A percentile compares a stretch with the other conserved stretches of the same genome.
phyloP scores from a whole-genome alignment of 208 protist genomes.

The Crithidia acanthocephali region DNA sequence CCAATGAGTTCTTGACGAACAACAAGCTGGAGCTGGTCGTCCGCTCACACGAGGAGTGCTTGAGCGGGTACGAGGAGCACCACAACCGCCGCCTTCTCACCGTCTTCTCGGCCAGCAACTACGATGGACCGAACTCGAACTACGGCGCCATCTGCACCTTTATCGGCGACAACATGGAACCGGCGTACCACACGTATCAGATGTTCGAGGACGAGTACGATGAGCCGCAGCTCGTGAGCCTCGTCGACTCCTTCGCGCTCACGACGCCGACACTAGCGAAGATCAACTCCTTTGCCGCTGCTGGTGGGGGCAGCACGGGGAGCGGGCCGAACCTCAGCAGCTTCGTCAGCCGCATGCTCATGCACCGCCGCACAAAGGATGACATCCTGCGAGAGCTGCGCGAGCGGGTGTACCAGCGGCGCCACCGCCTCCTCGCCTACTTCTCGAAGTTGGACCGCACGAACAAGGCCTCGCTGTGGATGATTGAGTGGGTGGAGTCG shows the following conservation, averaged over 20 bases:
- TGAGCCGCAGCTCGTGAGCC: slow-evolving; percentile 55
- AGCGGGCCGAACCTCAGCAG: slow-evolving; percentile 7
- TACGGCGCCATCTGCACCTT: slow-evolving; percentile 79
- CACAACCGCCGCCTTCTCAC: slow-evolving; percentile 95
- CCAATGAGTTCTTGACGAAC: slow-evolving; percentile 90
- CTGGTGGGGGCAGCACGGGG: not conserved
- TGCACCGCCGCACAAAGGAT: slow-evolving; percentile 73
- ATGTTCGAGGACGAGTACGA: slow-evolving; percentile 81
- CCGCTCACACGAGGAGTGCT: slow-evolving; percentile 96
- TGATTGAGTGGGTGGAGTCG: slow-evolving; percentile 91
- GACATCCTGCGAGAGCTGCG: slow-evolving; percentile 85
- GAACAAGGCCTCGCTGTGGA: slow-evolving; percentile 91
- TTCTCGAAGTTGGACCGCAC: slow-evolving; percentile 90
- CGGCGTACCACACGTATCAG: slow-evolving; percentile 80
- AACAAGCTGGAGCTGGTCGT: slow-evolving; percentile 96
- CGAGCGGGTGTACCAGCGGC: slow-evolving; percentile 83
- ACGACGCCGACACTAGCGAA: slow-evolving; percentile 34
- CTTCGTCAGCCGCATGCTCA: slow-evolving; percentile 24
- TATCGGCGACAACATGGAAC: slow-evolving; percentile 72
- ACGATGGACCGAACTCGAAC: slow-evolving; percentile 94
- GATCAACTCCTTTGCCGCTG: slow-evolving; percentile 38
- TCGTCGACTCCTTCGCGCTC: slow-evolving; percentile 56
- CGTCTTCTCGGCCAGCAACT: slow-evolving; percentile 98
- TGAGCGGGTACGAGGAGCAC: slow-evolving; percentile 94
- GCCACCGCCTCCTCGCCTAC: slow-evolving; percentile 85